Evolutionary conservation across 768 basidiomycete species (phyloP), one percentile per base, ranked within the genome.

Genomic region (Termitomyces sp.): DNA sequence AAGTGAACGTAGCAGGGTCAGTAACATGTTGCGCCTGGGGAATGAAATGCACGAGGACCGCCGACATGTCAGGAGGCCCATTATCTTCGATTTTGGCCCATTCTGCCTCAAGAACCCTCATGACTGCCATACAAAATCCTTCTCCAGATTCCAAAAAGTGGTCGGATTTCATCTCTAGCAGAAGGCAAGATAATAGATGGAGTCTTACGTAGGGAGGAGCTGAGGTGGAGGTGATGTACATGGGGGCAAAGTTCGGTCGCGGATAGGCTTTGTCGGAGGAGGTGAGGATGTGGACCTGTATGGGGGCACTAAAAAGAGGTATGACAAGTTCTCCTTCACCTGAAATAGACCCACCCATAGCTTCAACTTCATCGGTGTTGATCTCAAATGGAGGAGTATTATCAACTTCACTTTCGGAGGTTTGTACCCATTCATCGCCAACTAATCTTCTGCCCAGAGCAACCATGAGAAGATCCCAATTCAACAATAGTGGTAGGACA

Each of bases 181-280:
- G 75, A 20, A 94, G 74, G 26, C 75, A 74, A 4, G 86, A 81
- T 34, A 92, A 79, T n/a, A 97, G 79, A 66, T 95, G 87, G 4
- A 96, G 81, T 22, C 92, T 86, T 55, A 95, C 76, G 69, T 96
- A 96, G 1, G 92, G 82, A 0, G 95, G 83, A 4, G 88, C 76
- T 1, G 82, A 80, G 0, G 74, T 66, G 1, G 91, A 93, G 1
- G 87, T 81, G 53, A 96, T 68, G 68, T 88, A 96, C 72, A 95
- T 83, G 0, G 91, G 84, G 0, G 87, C 82, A 56, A 84, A 82
- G 22, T 70, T 73, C 67, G 76, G 66, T 62, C 79, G 58, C 64
- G 79, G 65, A 71, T 82, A 69, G 0, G 70, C 70, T 24, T 80
- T 78, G 22, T 74, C 67, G 4, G 72, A 59, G 26, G 84, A 80